These are phyloP conservation scores for Endocalyx cinctus DNA, from an alignment of 2,329 filamentous ascomycete genomes.

Conservation along the genomic window DNA sequence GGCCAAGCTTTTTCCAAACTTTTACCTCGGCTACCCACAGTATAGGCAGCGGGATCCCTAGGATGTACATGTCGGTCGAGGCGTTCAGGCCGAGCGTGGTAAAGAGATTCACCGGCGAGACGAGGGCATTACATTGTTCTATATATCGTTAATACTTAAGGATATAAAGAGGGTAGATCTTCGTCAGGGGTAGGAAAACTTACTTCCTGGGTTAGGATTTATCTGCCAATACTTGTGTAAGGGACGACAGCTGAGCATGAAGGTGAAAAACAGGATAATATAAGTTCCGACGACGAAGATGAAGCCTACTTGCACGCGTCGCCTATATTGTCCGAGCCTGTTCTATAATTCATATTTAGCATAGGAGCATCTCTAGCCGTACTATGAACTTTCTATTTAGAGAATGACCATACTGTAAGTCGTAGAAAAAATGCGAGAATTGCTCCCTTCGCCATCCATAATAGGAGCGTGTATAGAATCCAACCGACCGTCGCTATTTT, in stretches of 20 bases:
- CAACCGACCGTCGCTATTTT: too few relatives aligned
- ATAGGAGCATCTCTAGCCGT: too few relatives aligned
- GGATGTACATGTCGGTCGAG: constrained; percentile 13
- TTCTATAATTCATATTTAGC: too few relatives aligned
- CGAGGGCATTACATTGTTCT: constrained; percentile 5
- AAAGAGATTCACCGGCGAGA: constrained; percentile 4
- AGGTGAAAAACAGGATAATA: constrained; percentile 41
- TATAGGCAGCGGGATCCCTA: constrained; percentile 13
- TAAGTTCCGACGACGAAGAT: constrained; percentile 44
- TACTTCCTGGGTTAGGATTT: constrained; percentile 51
- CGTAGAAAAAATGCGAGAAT: constrained; percentile 53
- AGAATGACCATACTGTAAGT: too few relatives aligned
- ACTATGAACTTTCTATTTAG: too few relatives aligned
- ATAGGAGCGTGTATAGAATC: constrained; percentile 48
- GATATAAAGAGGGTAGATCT: too few relatives aligned
- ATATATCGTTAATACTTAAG: too few relatives aligned
- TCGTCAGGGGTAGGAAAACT: too few relatives aligned
- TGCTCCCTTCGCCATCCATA: constrained; percentile 54
- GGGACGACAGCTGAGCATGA: constrained; percentile 49
- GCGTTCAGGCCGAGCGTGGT: constrained; percentile 11
- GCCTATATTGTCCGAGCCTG: constrained; percentile 30
- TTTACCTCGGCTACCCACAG: constrained; percentile 16
- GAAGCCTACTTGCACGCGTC: constrained; percentile 39
- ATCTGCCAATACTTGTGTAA: constrained; percentile 56
- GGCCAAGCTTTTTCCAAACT: constrained; percentile 15